Conservation (phyloP, 805 yeast species). For the Yamadazyma tumulicola region DNA sequence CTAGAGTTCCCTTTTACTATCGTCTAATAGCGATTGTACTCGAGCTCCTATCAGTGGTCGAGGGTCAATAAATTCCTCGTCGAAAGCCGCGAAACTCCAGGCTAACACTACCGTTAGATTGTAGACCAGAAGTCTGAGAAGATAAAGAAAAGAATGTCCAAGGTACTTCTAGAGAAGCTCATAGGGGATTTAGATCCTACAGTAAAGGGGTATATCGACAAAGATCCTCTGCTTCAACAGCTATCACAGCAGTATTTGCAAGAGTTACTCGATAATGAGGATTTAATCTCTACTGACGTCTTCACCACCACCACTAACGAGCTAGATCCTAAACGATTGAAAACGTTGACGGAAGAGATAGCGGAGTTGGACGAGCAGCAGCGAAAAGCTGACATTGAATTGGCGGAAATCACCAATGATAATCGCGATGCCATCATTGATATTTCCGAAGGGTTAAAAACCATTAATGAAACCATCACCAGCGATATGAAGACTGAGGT, state of each 20-base stretch:
- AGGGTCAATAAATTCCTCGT: background rate
- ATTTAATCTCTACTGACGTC: conserved; percentile 41
- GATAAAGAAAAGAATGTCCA: conserved; percentile 32
- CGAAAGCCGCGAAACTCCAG: too few species aligned
- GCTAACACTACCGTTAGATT: too few species aligned
- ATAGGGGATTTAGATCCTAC: conserved; percentile 24
- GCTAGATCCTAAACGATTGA: conserved; percentile 9
- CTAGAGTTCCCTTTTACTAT: too few species aligned
- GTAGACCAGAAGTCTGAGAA: too few species aligned
- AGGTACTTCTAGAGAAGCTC: conserved; percentile 31
- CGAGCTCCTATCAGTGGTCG: too few species aligned
- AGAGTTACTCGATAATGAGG: conserved; percentile 47
- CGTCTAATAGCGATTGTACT: too few species aligned
- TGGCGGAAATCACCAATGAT: conserved; percentile 38
- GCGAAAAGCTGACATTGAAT: conserved; percentile 42
- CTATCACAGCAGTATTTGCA: conserved; percentile 30
- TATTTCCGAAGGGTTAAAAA: conserved; percentile 29
- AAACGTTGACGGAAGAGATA: conserved; percentile 60
- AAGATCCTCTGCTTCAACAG: conserved; percentile 13
- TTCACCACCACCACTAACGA: conserved; percentile 35
- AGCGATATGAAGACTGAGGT: conserved; percentile 15
- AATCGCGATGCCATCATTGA: conserved; percentile 47
- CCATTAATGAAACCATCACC: conserved; percentile 27
- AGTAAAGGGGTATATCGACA: conserved; percentile 16
- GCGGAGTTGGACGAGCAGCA: conserved; percentile 67